These are phyloP conservation scores for Benincasa hispida DNA, from an alignment of 306 rosid species.

Conservation along the genomic window DNA sequence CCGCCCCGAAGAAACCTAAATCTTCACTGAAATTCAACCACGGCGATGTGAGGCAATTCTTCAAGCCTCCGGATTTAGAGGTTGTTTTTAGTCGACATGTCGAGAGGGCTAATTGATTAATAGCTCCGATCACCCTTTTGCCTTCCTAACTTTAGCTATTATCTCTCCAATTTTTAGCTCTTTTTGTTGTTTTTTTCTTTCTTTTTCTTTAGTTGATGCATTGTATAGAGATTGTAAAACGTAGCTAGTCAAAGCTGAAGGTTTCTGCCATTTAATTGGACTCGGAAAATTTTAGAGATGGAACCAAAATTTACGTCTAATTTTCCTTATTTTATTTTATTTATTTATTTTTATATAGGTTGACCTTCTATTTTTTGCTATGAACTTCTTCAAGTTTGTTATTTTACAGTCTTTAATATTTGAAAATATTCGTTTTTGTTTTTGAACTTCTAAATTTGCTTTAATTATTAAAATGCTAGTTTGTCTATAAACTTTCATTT, in stretches of 20 bases:
- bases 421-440: too few species aligned
- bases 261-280: background rate
- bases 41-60: slow-evolving; percentile 37
- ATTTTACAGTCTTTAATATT: background rate
- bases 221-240: background rate
- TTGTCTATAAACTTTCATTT: too few species aligned
- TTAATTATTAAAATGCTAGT: too few species aligned
- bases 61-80: slow-evolving; percentile 75
- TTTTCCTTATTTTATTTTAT: too few species aligned
- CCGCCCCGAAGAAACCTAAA: slow-evolving; percentile 65
- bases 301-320: background rate
- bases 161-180: too few species aligned
- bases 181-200: background rate
- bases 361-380: background rate
- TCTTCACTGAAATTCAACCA: slow-evolving; percentile 48
- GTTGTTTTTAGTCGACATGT: slow-evolving; percentile 55
- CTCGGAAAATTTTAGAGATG: too few species aligned
- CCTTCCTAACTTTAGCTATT: background rate
- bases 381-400: background rate
- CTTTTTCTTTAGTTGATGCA: background rate
- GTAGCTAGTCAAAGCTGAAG: background rate
- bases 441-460: too few species aligned
- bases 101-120: slow-evolving; percentile 32
- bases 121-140: background rate
- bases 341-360: too few species aligned